Evolutionary conservation across 129 eudicot genomes (phyloP), one percentile per base, ranked within the genome.

Genomic region (Calendula officinalis): DNA sequence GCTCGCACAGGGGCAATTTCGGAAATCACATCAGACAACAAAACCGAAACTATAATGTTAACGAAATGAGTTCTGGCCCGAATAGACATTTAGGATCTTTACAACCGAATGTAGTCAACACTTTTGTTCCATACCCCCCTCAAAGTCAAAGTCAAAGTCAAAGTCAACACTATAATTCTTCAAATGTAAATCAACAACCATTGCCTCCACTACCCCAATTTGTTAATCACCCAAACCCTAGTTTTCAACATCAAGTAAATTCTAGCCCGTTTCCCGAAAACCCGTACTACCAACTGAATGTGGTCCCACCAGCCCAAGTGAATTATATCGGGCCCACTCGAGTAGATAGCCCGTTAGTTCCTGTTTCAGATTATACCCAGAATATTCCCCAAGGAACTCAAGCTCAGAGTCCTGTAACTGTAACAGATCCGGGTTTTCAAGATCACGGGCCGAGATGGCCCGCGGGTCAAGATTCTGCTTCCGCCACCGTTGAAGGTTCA

Each of bases 221-320:
- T 37, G n/a, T 60, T 5, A 64, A 46, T 56, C 54, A 36, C 9
- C 6, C 45, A 4, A 65, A 56, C 56, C 60, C 45, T 0, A 45
- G 9, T 60, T 61, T 61, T 30, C 85, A 71, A 44, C 54, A 71
- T 49, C 66, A 46, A 63, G 66, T 73, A 43, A 64, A 56, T 55
- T 45, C 66, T 32, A 55, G 13, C 71, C 66, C 38, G n/a, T 2
- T 65, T 15, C 35, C 61, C 5, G 51, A 13, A 38, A 40, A 7
- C 44, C 34, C 34, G 5, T 35, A 0, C 17, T 74, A 47, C 67
- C 72, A 32, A 57, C 10, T 41, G 6, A 17, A 13, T 64, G 16
- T 12, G 50, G 60, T 37, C 13, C 59, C 67, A 37, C 32, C 58
- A 5, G 10, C 15, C 56, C 72, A 65, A 37, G 60, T 50, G 4